Base-by-base conservation (phyloP, 2,329 filamentous ascomycete genomes). In the Fusarium cicatricum region DNA sequence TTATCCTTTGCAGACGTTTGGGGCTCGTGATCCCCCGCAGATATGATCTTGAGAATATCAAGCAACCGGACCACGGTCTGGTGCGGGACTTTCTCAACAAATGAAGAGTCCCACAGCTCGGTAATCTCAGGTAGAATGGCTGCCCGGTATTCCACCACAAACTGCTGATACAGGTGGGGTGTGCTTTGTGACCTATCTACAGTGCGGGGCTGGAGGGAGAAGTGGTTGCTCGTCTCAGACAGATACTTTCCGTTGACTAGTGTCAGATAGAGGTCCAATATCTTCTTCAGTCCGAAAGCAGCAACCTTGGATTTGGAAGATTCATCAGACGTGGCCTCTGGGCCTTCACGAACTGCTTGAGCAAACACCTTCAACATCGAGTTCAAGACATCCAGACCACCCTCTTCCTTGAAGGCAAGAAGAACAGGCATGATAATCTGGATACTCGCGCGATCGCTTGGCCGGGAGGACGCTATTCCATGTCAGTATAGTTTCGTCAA, bases 71-170 rank as follows among this genome's bases (percentile, higher is more conserved):
- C 90, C 15, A 95, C 85, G 36, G 93, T 90, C 17, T 87, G 83
- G 19, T 87, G 88, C 3, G 90, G 87, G 1, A 92, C 85, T 67
- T 91, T 93, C 65, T 97, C 92, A 15, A 95, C 85, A 41, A 96
- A 85, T 21, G 86, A 80, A 1, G 92, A 96, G 64, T 91, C 87
- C 96, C 95, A 99, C 23, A 98, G 83, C 40, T 88, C 83, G 52
- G 85, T 84, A 34, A 95, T 83, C 39, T 89, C 85, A 1, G 92
- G 91, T 12, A 97, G 77, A 21, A 97, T 85, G 21, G 88, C 85
- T 75, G 90, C 86, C 36, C 95, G 89, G 36, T 98, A 77, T 72
- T 98, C 94, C 6, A 98, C 87, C 12, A 97, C 79, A 50, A 98
- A 90, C 67, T 97, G 94, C 2, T 85, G 80, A 12, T 87, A 82